These are phyloP conservation scores for Basipetospora chlamydospora DNA, from an alignment of 2,329 filamentous ascomycete genomes.

Conservation along the genomic window DNA sequence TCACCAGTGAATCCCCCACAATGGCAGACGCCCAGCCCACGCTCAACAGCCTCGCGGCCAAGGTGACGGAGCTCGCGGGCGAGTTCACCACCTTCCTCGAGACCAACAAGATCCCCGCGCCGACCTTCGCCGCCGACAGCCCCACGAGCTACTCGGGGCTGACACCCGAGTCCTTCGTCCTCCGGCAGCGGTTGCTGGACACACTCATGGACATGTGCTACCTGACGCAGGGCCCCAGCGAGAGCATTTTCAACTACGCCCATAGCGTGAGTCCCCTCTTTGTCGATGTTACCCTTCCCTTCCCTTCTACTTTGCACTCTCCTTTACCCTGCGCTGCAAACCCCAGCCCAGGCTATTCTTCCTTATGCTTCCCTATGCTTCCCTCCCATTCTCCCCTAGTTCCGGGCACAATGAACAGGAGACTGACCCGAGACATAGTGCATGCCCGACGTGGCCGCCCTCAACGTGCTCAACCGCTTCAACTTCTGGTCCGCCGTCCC, in stretches of 20 bases:
- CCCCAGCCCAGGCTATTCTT: background rate
- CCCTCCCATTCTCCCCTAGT: too few relatives aligned
- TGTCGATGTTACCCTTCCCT: too few relatives aligned
- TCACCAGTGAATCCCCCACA: too few relatives aligned
- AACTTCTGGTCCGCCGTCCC: constrained; percentile 37
- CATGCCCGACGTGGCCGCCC: constrained; percentile 26
- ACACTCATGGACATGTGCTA: constrained; percentile 29
- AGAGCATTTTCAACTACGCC: constrained; percentile 31
- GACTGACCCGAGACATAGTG: constrained; percentile 19
- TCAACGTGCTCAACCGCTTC: constrained; percentile 36
- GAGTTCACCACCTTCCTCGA: constrained; percentile 24
- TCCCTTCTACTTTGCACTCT: background rate
- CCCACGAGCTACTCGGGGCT: constrained; percentile 25
- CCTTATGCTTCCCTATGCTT: too few relatives aligned
- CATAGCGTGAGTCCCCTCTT: constrained; percentile 21
- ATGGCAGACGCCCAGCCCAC: constrained; percentile 15
- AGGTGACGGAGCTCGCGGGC: constrained; percentile 28
- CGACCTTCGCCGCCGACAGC: constrained; percentile 28
- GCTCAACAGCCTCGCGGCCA: constrained; percentile 26
- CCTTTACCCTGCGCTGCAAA: background rate
- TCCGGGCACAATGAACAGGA: too few relatives aligned
- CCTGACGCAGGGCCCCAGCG: constrained; percentile 31
- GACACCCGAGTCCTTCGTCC: constrained; percentile 26
- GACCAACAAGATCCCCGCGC: constrained; percentile 25
- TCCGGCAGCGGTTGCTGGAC: constrained; percentile 28